These are phyloP conservation scores for Scutellaria baicalensis DNA, from an alignment of 257 asterid species.

Conservation along the genomic window DNA sequence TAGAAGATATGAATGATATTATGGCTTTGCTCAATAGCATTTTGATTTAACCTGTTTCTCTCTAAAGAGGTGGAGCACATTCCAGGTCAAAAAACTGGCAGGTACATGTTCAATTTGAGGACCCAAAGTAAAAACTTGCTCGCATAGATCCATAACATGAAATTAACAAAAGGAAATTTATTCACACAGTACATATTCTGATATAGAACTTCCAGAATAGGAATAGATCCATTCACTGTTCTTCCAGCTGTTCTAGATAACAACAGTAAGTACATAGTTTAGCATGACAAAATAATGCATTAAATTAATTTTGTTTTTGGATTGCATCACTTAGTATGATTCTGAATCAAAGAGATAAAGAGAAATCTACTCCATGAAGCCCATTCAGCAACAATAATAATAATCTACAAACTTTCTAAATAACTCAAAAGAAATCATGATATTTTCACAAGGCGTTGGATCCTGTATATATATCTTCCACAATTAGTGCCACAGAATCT, in stretches of 20 bases:
- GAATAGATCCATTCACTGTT: neutral
- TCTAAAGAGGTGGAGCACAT: neutral
- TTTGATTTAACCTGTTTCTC: neutral
- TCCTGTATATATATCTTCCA: neutral
- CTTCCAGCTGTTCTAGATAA: neutral
- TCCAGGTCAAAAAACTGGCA: neutral
- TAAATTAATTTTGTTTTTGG: neutral
- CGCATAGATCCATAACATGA: neutral
- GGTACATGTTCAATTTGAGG: constrained; percentile 2
- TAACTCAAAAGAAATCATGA: neutral
- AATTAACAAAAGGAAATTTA: neutral
- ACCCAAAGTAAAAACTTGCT: neutral
- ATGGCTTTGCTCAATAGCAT: neutral
- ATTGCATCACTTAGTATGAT: neutral
- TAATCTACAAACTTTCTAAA: neutral
- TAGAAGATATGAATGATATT: constrained; percentile 1
- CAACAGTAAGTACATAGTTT: neutral
- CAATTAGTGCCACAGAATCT: neutral
- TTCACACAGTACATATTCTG: neutral
- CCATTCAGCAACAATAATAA: neutral
- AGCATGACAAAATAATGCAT: neutral
- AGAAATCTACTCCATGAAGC: neutral
- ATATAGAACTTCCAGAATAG: neutral
- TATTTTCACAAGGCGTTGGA: neutral
- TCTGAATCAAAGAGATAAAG: neutral